Conservation (phyloP, 1,284 basidiomycete species). For the Marasmius fiardii region DNA sequence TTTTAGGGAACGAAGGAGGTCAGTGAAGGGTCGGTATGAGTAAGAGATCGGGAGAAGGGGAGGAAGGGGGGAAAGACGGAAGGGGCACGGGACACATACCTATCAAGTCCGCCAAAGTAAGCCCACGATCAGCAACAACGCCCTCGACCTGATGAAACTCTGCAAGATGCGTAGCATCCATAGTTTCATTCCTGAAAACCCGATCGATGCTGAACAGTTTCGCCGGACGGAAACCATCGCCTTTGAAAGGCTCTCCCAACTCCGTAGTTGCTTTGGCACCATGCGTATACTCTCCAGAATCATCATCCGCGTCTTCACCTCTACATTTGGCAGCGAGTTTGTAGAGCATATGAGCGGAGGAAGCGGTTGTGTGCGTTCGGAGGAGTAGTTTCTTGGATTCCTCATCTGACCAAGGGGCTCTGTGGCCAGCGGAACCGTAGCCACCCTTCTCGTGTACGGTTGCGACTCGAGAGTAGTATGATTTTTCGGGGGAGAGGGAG, state of each 20-base stretch:
- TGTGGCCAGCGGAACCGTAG: conserved; percentile 95
- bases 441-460: conserved; percentile 89
- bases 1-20: conserved; percentile 7
- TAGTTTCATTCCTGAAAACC: conserved; percentile 98
- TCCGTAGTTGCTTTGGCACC: conserved; percentile 43
- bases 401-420: conserved; percentile 92
- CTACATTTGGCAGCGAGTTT: conserved; percentile 79
- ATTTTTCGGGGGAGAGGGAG: conserved; percentile 75
- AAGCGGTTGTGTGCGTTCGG: conserved; percentile 96
- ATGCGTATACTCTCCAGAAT: conserved; percentile 34
- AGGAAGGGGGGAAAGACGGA: too few relatives aligned
- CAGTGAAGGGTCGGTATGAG: neutral
- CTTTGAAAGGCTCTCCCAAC: conserved; percentile 20
- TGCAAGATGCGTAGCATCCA: conserved; percentile 98
- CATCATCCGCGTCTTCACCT: conserved; percentile 51
- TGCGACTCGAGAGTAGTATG: conserved; percentile 90
- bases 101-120: conserved; percentile 97
- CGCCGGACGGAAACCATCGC: conserved; percentile 89
- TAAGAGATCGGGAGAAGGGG: too few relatives aligned
- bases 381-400: conserved; percentile 93
- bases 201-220: conserved; percentile 99
- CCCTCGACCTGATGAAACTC: conserved; percentile 99
- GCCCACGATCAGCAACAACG: conserved; percentile 91
- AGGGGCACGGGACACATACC: conserved; percentile 54
- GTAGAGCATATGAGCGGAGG: conserved; percentile 94